Evolutionary conservation across 345 rosid species (phyloP), one percentile per base, ranked within the genome.

Genomic region (Gossypium rotundifolium): DNA sequence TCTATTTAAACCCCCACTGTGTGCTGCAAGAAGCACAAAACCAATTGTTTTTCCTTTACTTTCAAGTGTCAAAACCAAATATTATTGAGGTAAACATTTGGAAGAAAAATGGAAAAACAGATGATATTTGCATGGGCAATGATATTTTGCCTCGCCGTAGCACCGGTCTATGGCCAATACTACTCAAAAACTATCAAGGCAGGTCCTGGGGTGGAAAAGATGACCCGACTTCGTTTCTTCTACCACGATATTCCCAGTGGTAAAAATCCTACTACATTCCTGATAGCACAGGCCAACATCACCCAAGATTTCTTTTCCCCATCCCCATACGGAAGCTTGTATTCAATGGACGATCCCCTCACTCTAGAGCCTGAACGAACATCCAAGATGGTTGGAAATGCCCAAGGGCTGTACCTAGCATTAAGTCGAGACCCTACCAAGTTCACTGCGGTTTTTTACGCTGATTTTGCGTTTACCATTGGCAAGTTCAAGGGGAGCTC

Each of bases 401-500:
- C 61, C 25, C 61, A 57, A 57, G 61, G 29, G 29, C 61, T 57
- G 14, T 57, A 57, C 2, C 27, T 57, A 2, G 22, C 25, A 20
- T 8, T 20, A 12, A 2, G 27, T 57, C 22, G 11, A 57, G 25
- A 57, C 27, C 29, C 61, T 9, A 10, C 27, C 4, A 12, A 74
- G 16, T 65, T 78, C 18, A 74, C 82, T 3, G 69, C 84, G 4
- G 81, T 84, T 11, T 40, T 79, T 74, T 85, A 82, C 29, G 64
- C 55, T 0, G 91, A 85, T 76, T 82, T 87, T 54, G 84, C 82
- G 1, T 84, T 87, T 22, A 85, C 83, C 1, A 55, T 38, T 1
- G 89, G 86, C 0, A 72, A 72, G 63, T 85, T 78, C 18, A 84
- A 82, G 0, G 88, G 90, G 11, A 87, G 87, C 71, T 87, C 91